These are phyloP conservation scores for Bonia amplexicaulis DNA, from an alignment of 176 grass and related monocot species.

Conservation along the genomic window DNA sequence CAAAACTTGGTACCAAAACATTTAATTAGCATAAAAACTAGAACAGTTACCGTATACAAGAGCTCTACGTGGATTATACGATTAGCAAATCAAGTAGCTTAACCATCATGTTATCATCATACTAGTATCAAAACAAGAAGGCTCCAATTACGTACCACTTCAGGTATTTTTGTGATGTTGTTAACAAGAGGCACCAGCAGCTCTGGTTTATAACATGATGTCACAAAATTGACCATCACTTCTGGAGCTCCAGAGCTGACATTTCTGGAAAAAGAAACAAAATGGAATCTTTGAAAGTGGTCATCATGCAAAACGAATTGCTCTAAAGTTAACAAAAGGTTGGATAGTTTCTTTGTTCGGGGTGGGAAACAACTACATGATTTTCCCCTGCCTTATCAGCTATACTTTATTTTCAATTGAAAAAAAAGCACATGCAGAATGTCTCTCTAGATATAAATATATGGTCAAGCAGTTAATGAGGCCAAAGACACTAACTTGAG, in stretches of 20 bases:
- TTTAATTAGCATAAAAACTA: background rate
- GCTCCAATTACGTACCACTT: conserved; percentile 69
- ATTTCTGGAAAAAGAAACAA: conserved; percentile 44
- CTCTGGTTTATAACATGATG: conserved; percentile 72
- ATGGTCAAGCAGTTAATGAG: background rate
- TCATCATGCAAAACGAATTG: conserved; percentile 13
- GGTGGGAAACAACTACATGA: conserved; percentile 10
- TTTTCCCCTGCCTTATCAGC: background rate
- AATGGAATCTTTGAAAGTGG: conserved; percentile 14
- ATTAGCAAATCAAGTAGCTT: background rate
- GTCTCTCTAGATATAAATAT: background rate
- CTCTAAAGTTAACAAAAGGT: conserved; percentile 8
- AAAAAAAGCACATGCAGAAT: background rate
- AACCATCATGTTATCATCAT: background rate
- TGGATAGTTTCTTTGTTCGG: conserved; percentile 11
- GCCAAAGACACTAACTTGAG: background rate
- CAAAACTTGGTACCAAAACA: conserved; percentile 13
- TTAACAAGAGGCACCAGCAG: conserved; percentile 66
- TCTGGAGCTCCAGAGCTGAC: conserved; percentile 65
- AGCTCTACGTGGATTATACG: background rate
- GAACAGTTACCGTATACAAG: background rate
- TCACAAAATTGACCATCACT: conserved; percentile 98
- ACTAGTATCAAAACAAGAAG: background rate
- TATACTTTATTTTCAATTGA: background rate
- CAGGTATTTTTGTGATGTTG: conserved; percentile 65